Base-by-base conservation (phyloP, 1,284 basidiomycete genomes). In the Moesziomyces parantarcticus region DNA sequence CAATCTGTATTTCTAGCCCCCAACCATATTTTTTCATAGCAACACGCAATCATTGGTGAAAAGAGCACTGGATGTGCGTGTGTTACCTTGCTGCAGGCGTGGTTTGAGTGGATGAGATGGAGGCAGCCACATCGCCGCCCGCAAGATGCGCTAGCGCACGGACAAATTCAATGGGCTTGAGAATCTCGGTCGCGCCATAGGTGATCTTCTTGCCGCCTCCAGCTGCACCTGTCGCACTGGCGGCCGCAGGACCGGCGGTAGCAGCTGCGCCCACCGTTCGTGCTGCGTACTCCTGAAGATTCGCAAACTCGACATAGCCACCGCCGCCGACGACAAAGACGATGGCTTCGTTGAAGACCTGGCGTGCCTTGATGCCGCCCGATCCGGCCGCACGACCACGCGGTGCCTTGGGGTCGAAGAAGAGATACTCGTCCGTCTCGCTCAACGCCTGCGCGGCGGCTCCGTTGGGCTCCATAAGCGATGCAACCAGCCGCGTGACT, bases 241-340 rank as follows among this genome's bases (percentile, higher is more conserved):
- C 56, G n/a, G 62, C 39, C n/a, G 39, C 64, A 26, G 66, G 72
- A 0, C 41, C 45, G 47, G 50, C 55, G 58, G 61, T 43, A 32
- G 89, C 89, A 46, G 84, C 86, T 8, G 91, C 92, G 92, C 93
- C 95, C 82, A 92, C 89, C 1, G 58, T 58, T 16, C 80, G 57
- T 10, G 63, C 56, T 5, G 77, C 77, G 44, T 77, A 82, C 50
- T 83, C 80, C 43, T 77, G 76, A 74, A 99, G 85, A 84, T 99
- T 99, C 8, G 94, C 93, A 79, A 96, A 97, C 85, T 99, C 97
- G 53, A 99, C 94, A 81, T 99, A 97, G 21, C 94, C 92, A 1
- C 94, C 97, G 5, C 97, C 97, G 5, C 97, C 97, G 1, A 99
- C 95, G 16, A 99, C 88, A 78, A 99, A 99, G 2, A 99, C 92